Base-by-base conservation (phyloP, 768 basidiomycete genomes). In the Rhizopogon rudus region DNA sequence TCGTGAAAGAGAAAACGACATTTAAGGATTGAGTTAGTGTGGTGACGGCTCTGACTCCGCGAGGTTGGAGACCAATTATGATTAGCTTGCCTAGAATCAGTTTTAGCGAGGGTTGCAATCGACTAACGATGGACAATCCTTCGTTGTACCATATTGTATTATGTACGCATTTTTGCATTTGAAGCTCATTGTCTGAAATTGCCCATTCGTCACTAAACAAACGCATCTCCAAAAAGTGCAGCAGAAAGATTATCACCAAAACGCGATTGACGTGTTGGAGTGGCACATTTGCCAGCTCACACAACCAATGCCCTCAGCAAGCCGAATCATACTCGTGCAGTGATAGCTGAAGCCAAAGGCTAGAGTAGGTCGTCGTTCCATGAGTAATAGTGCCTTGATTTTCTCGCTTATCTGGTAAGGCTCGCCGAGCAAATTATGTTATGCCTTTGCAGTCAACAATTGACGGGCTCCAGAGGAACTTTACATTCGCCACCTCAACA, bases 401-500 rank as follows among this genome's bases (percentile, higher is more conserved):
- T 33, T 14, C 33, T 20, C 13, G 20, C 7, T 48, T 17, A 22
- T 48, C 20, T 35, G 33, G 3, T 3, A 35, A 20, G n/a, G 12
- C 12, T 25, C 25, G 25, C 25, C 25, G 25, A 25, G 25, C 4
- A 25, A 25, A 12, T 14, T 33, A 20, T n/a, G 31, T 5, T 8
- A 46, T 5, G 17, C 17, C 7, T 31, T 1, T 31, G n/a, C 44
- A 33, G 10, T 45, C 9, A n/a, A 31, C 12, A 13, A 5, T 6
- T 29, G 16, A 48, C 31, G 48, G 22, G 35, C 16, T 37, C 14
- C 14, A 6, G 35, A 7, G 1, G 8, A 22, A 13, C 33, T 22
- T 54, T 33, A 54, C 61, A 66, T 67, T 16, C 61, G 65, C 65
- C 68, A 69, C 57, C 65, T 65, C 33, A 68, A 53, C 25, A 61